These are phyloP conservation scores for Cladorrhinum sp. DNA, from an alignment of 2,329 filamentous ascomycete species.

Conservation along the genomic window DNA sequence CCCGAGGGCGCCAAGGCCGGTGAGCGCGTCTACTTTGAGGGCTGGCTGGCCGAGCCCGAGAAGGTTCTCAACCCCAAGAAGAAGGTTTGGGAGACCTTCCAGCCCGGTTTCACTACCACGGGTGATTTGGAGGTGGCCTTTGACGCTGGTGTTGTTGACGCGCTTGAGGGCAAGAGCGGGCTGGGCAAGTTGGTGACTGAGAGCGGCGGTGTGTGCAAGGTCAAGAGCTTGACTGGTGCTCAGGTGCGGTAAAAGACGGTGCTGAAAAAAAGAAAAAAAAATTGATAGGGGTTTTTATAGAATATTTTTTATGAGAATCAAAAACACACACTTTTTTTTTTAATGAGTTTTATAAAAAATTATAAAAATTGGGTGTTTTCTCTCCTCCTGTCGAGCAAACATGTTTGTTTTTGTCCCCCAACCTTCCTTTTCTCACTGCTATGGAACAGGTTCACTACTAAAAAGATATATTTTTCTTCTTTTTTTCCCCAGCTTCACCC, in stretches of 20 bases:
- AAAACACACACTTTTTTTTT: neutral
- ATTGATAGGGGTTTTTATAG: neutral
- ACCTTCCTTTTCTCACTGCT: neutral
- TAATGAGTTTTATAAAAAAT: neutral
- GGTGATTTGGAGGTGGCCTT: constrained; percentile 79
- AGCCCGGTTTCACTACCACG: constrained; percentile 93
- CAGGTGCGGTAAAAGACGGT: constrained; percentile 80
- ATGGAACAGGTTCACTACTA: too few species aligned
- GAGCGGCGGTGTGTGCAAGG: constrained; percentile 75
- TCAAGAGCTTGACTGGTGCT: constrained; percentile 75
- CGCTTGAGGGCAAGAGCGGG: constrained; percentile 65
- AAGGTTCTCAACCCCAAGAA: constrained; percentile 97
- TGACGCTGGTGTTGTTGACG: constrained; percentile 72
- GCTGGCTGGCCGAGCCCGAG: constrained; percentile 91
- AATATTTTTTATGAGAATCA: neutral
- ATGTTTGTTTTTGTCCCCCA: neutral
- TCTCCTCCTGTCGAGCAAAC: neutral
- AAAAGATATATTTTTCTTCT: too few species aligned
- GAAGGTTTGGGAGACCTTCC: constrained; percentile 97
- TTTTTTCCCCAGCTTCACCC: too few species aligned
- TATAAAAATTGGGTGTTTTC: neutral
- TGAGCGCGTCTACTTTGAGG: constrained; percentile 88
- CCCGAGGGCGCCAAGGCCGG: constrained; percentile 77
- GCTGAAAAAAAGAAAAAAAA: too few species aligned
- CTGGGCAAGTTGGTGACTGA: constrained; percentile 69